Evolutionary conservation across 768 basidiomycete species (phyloP).

Genomic region (Rhodotorula paludigena): DNA sequence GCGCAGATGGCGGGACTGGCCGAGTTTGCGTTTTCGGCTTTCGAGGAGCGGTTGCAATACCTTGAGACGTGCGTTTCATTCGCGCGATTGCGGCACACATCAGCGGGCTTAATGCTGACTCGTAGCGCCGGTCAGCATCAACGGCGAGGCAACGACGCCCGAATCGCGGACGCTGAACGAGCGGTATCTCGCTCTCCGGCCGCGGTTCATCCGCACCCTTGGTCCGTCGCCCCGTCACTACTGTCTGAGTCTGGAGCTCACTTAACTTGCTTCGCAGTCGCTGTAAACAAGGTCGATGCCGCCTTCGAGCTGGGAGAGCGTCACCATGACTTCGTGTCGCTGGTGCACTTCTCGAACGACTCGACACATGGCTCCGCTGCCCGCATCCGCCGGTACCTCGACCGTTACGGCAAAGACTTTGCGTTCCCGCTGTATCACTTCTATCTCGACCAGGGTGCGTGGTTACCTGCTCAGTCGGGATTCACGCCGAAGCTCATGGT

Average conservation of each 20-base stretch:
- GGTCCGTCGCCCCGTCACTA: slow-evolving; percentile 53
- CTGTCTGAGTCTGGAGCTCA: neutral
- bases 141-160: slow-evolving; percentile 51
- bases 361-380: slow-evolving; percentile 50
- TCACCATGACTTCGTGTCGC: slow-evolving; percentile 75
- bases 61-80: slow-evolving; percentile 17
- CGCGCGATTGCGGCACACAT: neutral
- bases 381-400: slow-evolving; percentile 62
- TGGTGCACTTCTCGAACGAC: slow-evolving; percentile 73
- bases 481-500: no score
- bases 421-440: slow-evolving; percentile 48
- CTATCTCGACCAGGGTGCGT: slow-evolving; percentile 1
- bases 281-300: slow-evolving; percentile 59
- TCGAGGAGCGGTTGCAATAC: slow-evolving; percentile 39
- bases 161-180: slow-evolving; percentile 62
- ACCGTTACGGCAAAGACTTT: slow-evolving; percentile 73
- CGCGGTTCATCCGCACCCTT: slow-evolving; percentile 71
- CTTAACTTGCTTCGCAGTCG: slow-evolving; percentile 51
- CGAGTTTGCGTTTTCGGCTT: slow-evolving; percentile 41
- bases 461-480: neutral
- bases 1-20: slow-evolving; percentile 47
- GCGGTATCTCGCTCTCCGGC: slow-evolving; percentile 65
- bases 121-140: slow-evolving; percentile 2
- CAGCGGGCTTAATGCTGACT: neutral
- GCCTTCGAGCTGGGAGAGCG: slow-evolving; percentile 81